phyloP scores from a whole-genome alignment of 345 rosid species.

The Hirschfeldia incana region DNA sequence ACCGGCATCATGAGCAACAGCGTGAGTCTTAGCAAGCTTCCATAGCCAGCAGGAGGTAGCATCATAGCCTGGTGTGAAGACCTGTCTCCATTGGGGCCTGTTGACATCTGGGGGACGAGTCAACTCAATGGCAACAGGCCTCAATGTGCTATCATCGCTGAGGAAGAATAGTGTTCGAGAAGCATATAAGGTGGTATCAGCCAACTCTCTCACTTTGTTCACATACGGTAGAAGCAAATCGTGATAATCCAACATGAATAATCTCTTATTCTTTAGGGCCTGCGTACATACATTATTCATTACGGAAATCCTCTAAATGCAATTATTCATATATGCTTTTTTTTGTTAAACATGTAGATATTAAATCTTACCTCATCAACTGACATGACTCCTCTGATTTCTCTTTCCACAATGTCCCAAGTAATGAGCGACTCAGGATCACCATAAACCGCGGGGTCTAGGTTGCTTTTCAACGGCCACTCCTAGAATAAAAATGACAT shows the following conservation, averaged over 20 bases:
- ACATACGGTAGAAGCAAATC: constrained; percentile 59
- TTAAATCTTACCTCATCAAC: constrained; percentile 50
- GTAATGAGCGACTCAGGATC: constrained; percentile 67
- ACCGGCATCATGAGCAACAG: constrained; percentile 59
- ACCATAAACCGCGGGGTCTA: constrained; percentile 69
- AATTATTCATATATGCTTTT: background rate
- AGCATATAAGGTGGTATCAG: constrained; percentile 58
- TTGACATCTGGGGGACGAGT: constrained; percentile 55
- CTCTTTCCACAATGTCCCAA: constrained; percentile 48
- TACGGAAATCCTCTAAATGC: background rate
- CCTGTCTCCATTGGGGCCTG: constrained; percentile 66
- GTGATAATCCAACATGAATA: constrained; percentile 39
- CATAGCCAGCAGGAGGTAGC: constrained; percentile 66
- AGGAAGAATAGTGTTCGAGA: constrained; percentile 69
- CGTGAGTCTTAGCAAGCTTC: constrained; percentile 77
- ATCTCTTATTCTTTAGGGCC: constrained; percentile 28
- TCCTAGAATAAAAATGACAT: constrained; percentile 46
- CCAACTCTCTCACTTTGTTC: constrained; percentile 53
- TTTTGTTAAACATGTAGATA: background rate
- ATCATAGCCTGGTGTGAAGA: constrained; percentile 43
- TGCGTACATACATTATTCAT: constrained; percentile 2
- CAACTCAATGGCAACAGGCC: constrained; percentile 67
- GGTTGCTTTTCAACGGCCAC: constrained; percentile 78
- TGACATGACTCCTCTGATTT: constrained; percentile 56
- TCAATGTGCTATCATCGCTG: constrained; percentile 51